phyloP scores from a whole-genome alignment of 495 filamentous ascomycete species.

The Penicillium verhagenii region DNA sequence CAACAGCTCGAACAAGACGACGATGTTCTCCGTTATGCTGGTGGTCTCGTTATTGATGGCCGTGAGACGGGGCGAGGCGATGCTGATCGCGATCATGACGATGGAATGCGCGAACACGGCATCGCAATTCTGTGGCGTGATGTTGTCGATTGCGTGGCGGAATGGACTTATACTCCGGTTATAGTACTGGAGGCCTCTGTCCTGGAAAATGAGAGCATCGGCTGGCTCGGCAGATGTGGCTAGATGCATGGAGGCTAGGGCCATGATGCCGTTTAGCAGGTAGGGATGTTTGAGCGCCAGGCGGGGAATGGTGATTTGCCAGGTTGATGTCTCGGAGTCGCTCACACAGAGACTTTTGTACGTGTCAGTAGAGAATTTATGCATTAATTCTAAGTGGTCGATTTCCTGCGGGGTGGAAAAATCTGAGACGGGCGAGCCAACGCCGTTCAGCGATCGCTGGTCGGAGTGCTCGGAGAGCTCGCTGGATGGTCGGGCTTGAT shows the following conservation, averaged over 20 bases:
- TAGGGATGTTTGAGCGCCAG: constrained; percentile 46
- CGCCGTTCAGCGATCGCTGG: constrained; percentile 10
- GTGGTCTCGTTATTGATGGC: constrained; percentile 14
- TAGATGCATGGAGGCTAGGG: constrained; percentile 52
- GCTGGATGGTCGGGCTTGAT: background rate
- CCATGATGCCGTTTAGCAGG: constrained; percentile 53
- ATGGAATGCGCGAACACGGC: constrained; percentile 50
- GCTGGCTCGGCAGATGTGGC: constrained; percentile 31
- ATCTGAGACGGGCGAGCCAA: constrained; percentile 18
- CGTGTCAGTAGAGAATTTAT: constrained; percentile 16
- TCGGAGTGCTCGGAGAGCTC: background rate
- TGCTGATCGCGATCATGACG: constrained; percentile 41
- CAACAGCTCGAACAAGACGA: constrained; percentile 27
- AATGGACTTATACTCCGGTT: constrained; percentile 41
- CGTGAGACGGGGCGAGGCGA: constrained; percentile 38
- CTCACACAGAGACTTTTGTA: constrained; percentile 19
- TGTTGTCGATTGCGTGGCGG: constrained; percentile 37
- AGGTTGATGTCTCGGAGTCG: constrained; percentile 19
- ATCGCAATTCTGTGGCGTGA: constrained; percentile 45
- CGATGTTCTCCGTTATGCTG: constrained; percentile 27
- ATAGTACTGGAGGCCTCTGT: constrained; percentile 47
- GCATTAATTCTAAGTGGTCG: constrained; percentile 22
- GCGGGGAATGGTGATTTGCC: constrained; percentile 38
- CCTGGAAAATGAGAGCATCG: constrained; percentile 34
- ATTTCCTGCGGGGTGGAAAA: constrained; percentile 20